Evolutionary conservation across 805 yeast genomes (phyloP).

Genomic region (Scheffersomyces coipomensis): DNA sequence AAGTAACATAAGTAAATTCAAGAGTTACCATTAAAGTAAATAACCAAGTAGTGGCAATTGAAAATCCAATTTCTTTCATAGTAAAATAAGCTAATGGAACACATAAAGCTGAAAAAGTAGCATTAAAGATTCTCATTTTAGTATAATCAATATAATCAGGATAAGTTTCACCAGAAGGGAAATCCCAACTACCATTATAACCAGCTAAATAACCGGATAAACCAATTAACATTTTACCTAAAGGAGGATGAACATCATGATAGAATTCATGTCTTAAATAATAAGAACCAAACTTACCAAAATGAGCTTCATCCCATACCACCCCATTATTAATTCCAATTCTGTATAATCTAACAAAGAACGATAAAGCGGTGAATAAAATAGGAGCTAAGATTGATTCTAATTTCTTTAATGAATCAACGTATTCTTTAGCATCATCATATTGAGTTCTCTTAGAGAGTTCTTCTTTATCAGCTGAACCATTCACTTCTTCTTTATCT

Average conservation of each 20-base stretch:
- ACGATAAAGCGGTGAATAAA: slow-evolving; percentile 65
- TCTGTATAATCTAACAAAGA: slow-evolving; percentile 60
- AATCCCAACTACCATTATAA: slow-evolving; percentile 75
- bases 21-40: slow-evolving; percentile 61
- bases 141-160: slow-evolving; percentile 62
- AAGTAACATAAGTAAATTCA: slow-evolving; percentile 67
- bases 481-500: slow-evolving; percentile 9
- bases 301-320: slow-evolving; percentile 91
- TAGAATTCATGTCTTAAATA: slow-evolving; percentile 77
- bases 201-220: slow-evolving; percentile 79
- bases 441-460: slow-evolving; percentile 21
- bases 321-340: slow-evolving; percentile 59
- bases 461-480: slow-evolving; percentile 13
- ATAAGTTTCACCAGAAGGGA: slow-evolving; percentile 62
- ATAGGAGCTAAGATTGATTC: slow-evolving; percentile 54
- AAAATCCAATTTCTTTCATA: slow-evolving; percentile 55
- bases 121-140: slow-evolving; percentile 71
- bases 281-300: slow-evolving; percentile 82
- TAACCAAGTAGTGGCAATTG: slow-evolving; percentile 52
- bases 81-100: slow-evolving; percentile 74
- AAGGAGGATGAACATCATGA: slow-evolving; percentile 86
- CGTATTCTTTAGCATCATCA: slow-evolving; percentile 26
- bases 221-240: slow-evolving; percentile 80
- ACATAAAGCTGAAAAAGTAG: slow-evolving; percentile 62
- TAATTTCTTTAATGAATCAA: slow-evolving; percentile 23